Base-by-base conservation (phyloP, 495 filamentous ascomycete genomes). In the Penicillium flavigenum region DNA sequence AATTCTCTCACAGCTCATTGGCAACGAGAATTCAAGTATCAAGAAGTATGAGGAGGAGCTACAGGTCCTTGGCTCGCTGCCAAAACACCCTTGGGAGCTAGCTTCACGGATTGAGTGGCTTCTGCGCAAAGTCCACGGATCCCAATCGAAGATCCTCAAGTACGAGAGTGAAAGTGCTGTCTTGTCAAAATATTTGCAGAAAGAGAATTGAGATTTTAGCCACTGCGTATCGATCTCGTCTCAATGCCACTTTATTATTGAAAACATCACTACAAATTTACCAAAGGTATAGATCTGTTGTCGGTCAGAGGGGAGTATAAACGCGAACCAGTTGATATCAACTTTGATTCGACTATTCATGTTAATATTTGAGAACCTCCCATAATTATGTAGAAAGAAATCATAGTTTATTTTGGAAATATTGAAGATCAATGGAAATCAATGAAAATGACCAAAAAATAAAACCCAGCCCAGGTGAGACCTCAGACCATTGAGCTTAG, bases 31-130 rank as follows among this genome's bases (percentile, higher is more conserved):
- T 36, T 83, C 81, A 66, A 82, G 63, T 8, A 91, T 97, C 48
- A 85, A 85, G 12, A 93, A 90, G 70, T 86, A 79, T 38, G 93
- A 96, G 75, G 72, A 81, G 34, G 94, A 98, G 72, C 74, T 98
- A 49, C 79, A 75, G 57, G 61, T 87, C 46, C 71, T 97, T 9
- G 79, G 74, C 9, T 83, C 73, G 0, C 61, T 91, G 56, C 83
- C 83, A 2, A 84, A 79, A 31, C 78, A 86, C 62, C 88, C 89
- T 5, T 66, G 71, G 53, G 83, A 92, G 72, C 67, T 88, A 16
- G 71, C 67, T 0, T 74, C 75, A 4, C 74, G 94, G 59, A 76
- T 89, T 2, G 68, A 79, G 53, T 98, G 87, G 75, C 72, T 98
- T 54, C 62, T 94, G 45, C 69, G 62, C 17, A 98, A 93, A 77